Evolutionary conservation across 345 rosid species (phyloP), one percentile per base, ranked within the genome.

Genomic region (Lumnitzera littorea): DNA sequence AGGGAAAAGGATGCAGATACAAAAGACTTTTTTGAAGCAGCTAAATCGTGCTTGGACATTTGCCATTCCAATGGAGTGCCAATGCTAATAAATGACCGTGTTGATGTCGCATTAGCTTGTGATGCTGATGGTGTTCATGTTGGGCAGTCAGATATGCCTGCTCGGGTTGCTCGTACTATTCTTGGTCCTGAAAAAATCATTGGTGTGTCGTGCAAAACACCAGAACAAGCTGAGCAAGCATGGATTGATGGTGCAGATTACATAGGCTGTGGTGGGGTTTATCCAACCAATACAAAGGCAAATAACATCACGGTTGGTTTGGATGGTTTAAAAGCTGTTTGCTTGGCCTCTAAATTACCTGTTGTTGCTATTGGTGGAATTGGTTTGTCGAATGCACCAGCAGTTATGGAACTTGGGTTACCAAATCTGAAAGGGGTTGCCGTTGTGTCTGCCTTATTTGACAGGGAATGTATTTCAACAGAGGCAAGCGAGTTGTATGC

Each of bases 331-430:
- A 82, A 68, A 78, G 59, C 75, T 8, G 91, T 94, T 25, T 94
- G 99, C 17, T 23, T 70, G 69, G 74, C 97, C 25, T 86, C 96
- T 36, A 88, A 82, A 66, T 61, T 94, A 62, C 97, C 95, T 0
- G 96, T 90, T 41, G 97, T 90, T 59, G 96, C 97, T 13, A 94
- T 94, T 4, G 96, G 97, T 14, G 97, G 99, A 31, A 86, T 94
- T 0, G 80, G 79, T 24, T 62, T 78, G 47, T 82, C 91, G 13
- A 90, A 90, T 49, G 89, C 88, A 9, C 65, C 54, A 3, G 48
- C 70, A 23, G 88, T 94, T 53, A 76, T 86, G 87, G 80, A 60
- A 66, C 71, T 74, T 2, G 60, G 76, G 50, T 58, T 58, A 5
- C 75, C 86, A 11, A 90, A 75, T 71, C 86, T 94, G 2, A 76